A percentile compares a stretch with the other conserved stretches of the same genome.
These are phyloP conservation scores for Cladosporium sp. DNA, from an alignment of 2,329 filamentous ascomycete species.

Conservation along the genomic window DNA sequence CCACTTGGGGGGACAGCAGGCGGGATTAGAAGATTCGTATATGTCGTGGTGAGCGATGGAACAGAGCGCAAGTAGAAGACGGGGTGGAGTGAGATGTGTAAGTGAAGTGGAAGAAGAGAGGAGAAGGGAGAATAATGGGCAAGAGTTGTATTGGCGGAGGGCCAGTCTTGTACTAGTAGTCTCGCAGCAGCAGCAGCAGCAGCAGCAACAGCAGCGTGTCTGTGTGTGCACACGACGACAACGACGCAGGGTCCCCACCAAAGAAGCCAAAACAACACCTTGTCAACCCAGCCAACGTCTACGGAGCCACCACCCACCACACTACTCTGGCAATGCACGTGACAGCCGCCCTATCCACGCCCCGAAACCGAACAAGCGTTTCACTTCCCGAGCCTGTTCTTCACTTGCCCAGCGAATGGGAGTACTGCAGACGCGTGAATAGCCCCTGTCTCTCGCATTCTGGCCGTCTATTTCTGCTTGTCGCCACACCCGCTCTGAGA, in stretches of 20 bases:
- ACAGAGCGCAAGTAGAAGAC: background rate
- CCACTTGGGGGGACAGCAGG: background rate
- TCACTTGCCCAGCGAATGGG: slow-evolving; percentile 1
- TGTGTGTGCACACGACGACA: background rate
- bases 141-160: background rate
- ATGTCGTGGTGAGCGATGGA: background rate
- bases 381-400: slow-evolving; percentile 3
- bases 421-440: background rate
- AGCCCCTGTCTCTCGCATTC: slow-evolving; percentile 1
- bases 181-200: too few relatives aligned
- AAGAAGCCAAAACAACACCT: background rate
- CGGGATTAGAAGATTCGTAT: background rate
- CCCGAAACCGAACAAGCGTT: background rate
- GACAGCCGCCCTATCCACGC: background rate
- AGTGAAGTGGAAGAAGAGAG: background rate
- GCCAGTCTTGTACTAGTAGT: slow-evolving; percentile 1
- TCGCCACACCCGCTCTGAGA: background rate
- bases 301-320: background rate
- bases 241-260: background rate
- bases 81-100: background rate
- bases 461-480: background rate
- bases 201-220: too few relatives aligned
- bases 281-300: background rate
- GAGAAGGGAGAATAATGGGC: background rate
- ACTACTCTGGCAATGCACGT: background rate